Conservation (phyloP, 805 yeast genomes). For the Lipomyces orientalis region DNA sequence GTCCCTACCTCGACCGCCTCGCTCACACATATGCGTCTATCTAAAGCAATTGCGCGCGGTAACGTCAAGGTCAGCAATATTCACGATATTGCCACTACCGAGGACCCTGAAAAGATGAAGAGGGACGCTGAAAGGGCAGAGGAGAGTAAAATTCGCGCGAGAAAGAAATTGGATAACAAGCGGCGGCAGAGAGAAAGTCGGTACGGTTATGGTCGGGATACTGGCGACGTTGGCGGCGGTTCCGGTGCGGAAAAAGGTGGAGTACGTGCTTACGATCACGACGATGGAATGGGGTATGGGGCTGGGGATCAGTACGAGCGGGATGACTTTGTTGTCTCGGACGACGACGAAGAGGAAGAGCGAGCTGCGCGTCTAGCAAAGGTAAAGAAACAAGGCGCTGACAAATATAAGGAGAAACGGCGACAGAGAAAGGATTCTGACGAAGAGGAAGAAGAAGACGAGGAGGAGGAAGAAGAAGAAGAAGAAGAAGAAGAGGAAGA, state of each 20-base stretch:
- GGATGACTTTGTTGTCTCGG: constrained; percentile 48
- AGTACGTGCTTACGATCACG: constrained; percentile 14
- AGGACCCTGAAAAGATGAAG: constrained; percentile 53
- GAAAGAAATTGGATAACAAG: constrained; percentile 49
- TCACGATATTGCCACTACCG: constrained; percentile 45
- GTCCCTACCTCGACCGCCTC: constrained; percentile 92
- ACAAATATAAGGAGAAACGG: constrained; percentile 27
- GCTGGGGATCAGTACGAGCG: constrained; percentile 45
- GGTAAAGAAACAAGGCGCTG: constrained; percentile 43
- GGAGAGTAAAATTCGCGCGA: constrained; percentile 47
- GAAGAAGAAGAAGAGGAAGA: constrained; percentile 35
- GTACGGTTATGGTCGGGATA: constrained; percentile 19
- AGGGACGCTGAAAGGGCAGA: constrained; percentile 52
- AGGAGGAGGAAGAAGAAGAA: constrained; percentile 36
- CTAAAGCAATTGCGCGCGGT: constrained; percentile 50
- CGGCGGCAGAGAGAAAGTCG: constrained; percentile 25
- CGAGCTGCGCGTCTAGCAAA: constrained; percentile 43
- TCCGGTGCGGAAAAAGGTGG: constrained; percentile 14
- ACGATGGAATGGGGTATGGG: constrained; percentile 40
- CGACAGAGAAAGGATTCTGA: constrained; percentile 40
- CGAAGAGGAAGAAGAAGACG: constrained; percentile 42
- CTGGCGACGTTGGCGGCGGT: constrained; percentile 14
- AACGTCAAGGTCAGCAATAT: constrained; percentile 47
- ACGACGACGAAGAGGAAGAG: constrained; percentile 44
- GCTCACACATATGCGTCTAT: constrained; percentile 77